Evolutionary conservation across 2,329 filamentous ascomycete genomes (phyloP), one percentile per base, ranked within the genome.

Genomic region (Neopestalotiopsis sp.): DNA sequence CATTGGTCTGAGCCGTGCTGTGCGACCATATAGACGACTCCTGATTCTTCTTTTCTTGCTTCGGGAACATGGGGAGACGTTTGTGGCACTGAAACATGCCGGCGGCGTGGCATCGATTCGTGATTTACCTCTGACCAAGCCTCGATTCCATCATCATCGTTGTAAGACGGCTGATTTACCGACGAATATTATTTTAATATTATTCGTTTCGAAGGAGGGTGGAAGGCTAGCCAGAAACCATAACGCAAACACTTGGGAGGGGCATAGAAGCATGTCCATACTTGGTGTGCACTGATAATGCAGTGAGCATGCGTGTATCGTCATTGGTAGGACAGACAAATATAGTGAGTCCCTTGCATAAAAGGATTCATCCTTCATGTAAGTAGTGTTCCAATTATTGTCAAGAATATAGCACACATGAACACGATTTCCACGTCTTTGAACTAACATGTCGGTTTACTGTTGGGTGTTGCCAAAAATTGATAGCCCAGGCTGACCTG

Each of bases 81-180:
- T 53, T 53, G n/a, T 53, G 45, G 45, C 45, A 17, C 45, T 53
- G 45, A 53, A 53, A 53, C 45, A 53, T 53, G 45, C 45, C 45
- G 45, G 17, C 45, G 17, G 34, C 10, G 34, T 38, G 45, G 9
- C n/a, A 53, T 53, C 45, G n/a, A 24, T 53, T 53, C 45, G 45
- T 53, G 45, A 53, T 53, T 17, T 53, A 53, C 45, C 45, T 53
- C 45, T 53, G 17, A 53, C 45, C 45, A 53, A 53, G 45, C 45
- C 14, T n/a, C 17, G 45, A 53, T 53, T 7, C 45, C 45, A 53
- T 53, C 17, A 53, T n/a, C 45, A 53, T 17, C n/a, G 45, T 17
- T 53, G 45, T 53, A n/a, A 6, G 17, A 53, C 45, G 45, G 45
- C 45, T 17, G 17, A 20, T 20, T 17, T 14, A n/a, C 45, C 45